Conservation (phyloP, 2,329 filamentous ascomycete genomes). For the Arthrinium puccinioides region DNA sequence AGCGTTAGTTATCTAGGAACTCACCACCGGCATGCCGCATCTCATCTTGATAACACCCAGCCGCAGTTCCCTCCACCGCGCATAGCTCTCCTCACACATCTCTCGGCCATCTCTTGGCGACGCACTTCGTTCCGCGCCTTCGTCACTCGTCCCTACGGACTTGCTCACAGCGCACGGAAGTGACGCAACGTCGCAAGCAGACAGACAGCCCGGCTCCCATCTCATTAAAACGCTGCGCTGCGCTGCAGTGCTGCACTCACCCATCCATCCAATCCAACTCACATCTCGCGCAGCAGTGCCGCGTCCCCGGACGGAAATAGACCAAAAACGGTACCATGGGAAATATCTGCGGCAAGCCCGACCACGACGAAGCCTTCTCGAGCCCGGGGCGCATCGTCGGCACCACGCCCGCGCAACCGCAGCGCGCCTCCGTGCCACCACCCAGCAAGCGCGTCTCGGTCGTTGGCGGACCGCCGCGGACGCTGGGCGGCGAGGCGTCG, state of each 20-base stretch:
- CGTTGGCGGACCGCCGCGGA: slow-evolving; percentile 52
- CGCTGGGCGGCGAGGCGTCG: slow-evolving; percentile 49
- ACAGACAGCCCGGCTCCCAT: background rate
- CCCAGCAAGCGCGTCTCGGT: too few species aligned
- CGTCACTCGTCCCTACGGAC: background rate
- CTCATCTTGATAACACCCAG: background rate
- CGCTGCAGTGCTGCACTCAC: background rate
- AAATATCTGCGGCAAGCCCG: slow-evolving; percentile 73
- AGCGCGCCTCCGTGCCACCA: slow-evolving; percentile 44
- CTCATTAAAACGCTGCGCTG: background rate
- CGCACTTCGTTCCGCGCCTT: background rate
- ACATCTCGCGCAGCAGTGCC: background rate
- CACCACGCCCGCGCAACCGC: slow-evolving; percentile 40
- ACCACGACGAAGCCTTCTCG: slow-evolving; percentile 56
- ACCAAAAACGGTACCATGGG: slow-evolving; percentile 54
- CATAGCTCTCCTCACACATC: background rate
- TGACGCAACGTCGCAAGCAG: background rate
- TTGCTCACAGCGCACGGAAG: background rate
- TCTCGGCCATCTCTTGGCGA: background rate
- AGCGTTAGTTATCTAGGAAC: background rate
- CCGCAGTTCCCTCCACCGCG: background rate
- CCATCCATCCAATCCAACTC: background rate
- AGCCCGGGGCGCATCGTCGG: slow-evolving; percentile 68
- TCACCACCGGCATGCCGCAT: background rate
- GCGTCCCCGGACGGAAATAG: background rate